These are phyloP conservation scores for Leishmania lainsoni DNA, from an alignment of 208 protist genomes.

Conservation along the genomic window DNA sequence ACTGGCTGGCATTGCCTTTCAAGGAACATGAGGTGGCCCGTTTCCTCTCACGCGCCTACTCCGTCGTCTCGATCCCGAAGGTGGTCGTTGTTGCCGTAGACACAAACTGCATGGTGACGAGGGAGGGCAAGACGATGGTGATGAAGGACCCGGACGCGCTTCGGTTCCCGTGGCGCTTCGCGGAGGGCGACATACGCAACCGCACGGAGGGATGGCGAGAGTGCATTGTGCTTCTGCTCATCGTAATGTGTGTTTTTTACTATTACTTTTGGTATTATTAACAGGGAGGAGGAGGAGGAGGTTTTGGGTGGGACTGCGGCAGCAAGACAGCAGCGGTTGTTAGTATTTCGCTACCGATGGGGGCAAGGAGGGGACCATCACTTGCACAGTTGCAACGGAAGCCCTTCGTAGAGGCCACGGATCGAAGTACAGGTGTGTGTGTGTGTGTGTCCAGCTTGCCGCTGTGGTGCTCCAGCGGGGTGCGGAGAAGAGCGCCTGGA, in stretches of 20 bases:
- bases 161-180: constrained; percentile 55
- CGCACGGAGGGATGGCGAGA: constrained; percentile 10
- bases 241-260: constrained; percentile 15
- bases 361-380: background rate
- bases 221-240: constrained; percentile 12
- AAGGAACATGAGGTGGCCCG: constrained; percentile 27
- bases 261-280: constrained; percentile 28
- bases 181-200: constrained; percentile 21
- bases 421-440: constrained; percentile 5
- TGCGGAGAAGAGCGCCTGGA: background rate
- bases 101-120: constrained; percentile 42
- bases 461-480: background rate
- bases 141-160: constrained; percentile 33
- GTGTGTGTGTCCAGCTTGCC: background rate
- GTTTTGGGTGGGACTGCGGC: background rate
- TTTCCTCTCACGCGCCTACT: constrained; percentile 31
- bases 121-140: constrained; percentile 39
- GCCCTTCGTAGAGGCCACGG: background rate
- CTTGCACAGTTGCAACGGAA: background rate
- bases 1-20: constrained; percentile 66
- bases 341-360: background rate
- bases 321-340: background rate
- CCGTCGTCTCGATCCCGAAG: constrained; percentile 43
- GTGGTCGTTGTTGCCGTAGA: constrained; percentile 45
- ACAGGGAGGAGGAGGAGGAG: background rate